Percentiles rank a stretch among this genome's conserved stretches.
phyloP scores from a whole-genome alignment of 495 filamentous ascomycete species.

The Aspergillus egyptiacus region DNA sequence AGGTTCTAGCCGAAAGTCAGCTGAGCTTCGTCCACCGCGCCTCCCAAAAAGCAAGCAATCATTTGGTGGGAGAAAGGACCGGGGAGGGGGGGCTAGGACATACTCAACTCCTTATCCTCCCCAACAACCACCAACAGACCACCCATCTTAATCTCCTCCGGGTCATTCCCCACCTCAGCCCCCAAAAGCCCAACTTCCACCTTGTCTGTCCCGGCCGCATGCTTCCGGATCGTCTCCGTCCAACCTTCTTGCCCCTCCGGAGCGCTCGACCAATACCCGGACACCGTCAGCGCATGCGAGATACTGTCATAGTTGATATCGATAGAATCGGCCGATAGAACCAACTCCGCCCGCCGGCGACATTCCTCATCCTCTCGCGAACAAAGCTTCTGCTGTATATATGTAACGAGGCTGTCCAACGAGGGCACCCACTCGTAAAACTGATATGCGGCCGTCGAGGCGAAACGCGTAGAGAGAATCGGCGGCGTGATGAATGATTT shows the following conservation, averaged over 20 bases:
- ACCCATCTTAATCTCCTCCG: slow-evolving; percentile 68
- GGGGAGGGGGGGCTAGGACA: no score
- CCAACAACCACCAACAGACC: slow-evolving; percentile 77
- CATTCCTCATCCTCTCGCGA: slow-evolving; percentile 31
- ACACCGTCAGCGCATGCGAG: slow-evolving; percentile 57
- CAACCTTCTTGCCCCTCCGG: slow-evolving; percentile 34
- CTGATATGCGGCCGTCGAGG: slow-evolving; percentile 59
- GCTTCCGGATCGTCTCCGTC: slow-evolving; percentile 43
- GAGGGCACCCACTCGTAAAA: slow-evolving; percentile 59
- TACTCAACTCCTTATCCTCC: slow-evolving; percentile 63
- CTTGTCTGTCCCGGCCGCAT: slow-evolving; percentile 31
- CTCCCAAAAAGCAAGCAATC: neutral
- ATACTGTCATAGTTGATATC: slow-evolving; percentile 75
- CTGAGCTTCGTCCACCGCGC: neutral
- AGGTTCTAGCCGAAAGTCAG: slow-evolving; percentile 41
- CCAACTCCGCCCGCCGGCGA: slow-evolving; percentile 21
- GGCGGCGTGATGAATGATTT: slow-evolving; percentile 61
- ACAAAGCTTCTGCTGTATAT: slow-evolving; percentile 55
- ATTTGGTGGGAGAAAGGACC: no score
- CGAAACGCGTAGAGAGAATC: slow-evolving; percentile 58
- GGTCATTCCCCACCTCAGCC: slow-evolving; percentile 55
- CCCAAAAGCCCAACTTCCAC: slow-evolving; percentile 82
- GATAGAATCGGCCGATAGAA: slow-evolving; percentile 54
- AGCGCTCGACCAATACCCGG: slow-evolving; percentile 52
- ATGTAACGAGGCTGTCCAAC: slow-evolving; percentile 50